Evolutionary conservation across 2,329 filamentous ascomycete species (phyloP).

Genomic region (Fusarium palustre): DNA sequence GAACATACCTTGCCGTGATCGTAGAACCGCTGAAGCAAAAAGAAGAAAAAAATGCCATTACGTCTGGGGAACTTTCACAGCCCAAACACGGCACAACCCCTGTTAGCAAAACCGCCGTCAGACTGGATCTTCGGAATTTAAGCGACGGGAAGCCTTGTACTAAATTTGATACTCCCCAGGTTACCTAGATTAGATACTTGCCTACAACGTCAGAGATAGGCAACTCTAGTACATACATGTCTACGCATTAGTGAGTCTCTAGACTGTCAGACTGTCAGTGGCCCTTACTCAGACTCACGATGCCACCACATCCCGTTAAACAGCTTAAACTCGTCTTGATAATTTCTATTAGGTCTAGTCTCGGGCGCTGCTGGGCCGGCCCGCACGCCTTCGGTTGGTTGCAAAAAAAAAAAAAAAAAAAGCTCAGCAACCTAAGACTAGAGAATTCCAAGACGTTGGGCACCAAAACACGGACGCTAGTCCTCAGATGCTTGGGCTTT

Average conservation of each 20-base stretch:
- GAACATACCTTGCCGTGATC: constrained; percentile 22
- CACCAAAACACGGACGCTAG: constrained; percentile 47
- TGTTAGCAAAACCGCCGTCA: constrained; percentile 16
- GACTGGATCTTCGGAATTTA: constrained; percentile 30
- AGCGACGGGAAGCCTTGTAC: constrained; percentile 40
- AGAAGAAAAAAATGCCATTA: constrained; percentile 35
- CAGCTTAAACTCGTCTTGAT: constrained; percentile 26
- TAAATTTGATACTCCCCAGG: constrained; percentile 35
- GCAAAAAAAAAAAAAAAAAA: constrained; percentile 26
- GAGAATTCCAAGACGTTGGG: constrained; percentile 41
- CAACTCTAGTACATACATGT: constrained; percentile 21
- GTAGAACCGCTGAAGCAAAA: constrained; percentile 26
- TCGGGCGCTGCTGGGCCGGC: constrained; percentile 45
- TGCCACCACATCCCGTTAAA: constrained; percentile 15
- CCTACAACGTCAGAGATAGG: constrained; percentile 24
- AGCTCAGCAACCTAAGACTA: constrained; percentile 34
- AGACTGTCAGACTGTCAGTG: constrained; percentile 17
- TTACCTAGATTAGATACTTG: constrained; percentile 4
- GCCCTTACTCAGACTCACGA: constrained; percentile 24
- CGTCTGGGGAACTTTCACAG: constrained; percentile 33
- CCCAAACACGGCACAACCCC: constrained; percentile 21
- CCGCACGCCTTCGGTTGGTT: constrained; percentile 40
- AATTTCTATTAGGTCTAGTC: constrained; percentile 38
- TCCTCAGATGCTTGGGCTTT: constrained; percentile 36
- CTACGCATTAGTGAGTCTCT: constrained; percentile 4